These are phyloP conservation scores for Mayamaea pseudoterrestris DNA, from an alignment of 108 stramenopile genomes.

Conservation along the genomic window DNA sequence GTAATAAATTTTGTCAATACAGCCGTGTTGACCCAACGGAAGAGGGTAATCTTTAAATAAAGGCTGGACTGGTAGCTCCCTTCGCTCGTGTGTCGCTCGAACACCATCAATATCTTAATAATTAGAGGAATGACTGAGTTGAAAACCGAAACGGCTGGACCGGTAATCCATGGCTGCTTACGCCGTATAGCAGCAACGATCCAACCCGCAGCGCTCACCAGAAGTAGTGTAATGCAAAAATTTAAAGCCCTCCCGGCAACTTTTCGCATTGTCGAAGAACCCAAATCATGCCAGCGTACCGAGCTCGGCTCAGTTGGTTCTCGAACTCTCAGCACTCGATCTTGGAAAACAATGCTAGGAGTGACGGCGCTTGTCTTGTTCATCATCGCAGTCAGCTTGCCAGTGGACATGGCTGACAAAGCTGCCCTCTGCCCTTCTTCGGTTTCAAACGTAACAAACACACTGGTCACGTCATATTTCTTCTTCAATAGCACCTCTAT, in stretches of 20 bases:
- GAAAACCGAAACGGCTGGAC: slow-evolving; percentile 16
- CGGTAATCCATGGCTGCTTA: too few relatives aligned
- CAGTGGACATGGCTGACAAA: slow-evolving; percentile 35
- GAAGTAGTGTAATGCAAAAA: slow-evolving; percentile 26
- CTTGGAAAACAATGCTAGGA: slow-evolving; percentile 33
- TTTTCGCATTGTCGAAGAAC: slow-evolving; percentile 5
- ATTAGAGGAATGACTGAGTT: slow-evolving; percentile 48
- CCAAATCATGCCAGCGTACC: slow-evolving; percentile 47
- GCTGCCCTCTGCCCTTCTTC: slow-evolving; percentile 66
- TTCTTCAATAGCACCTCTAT: slow-evolving; percentile 43
- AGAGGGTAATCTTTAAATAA: slow-evolving; percentile 66
- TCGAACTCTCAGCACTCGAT: slow-evolving; percentile 26
- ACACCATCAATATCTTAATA: slow-evolving; percentile 37
- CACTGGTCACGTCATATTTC: slow-evolving; percentile 37
- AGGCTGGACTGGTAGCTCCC: slow-evolving; percentile 44
- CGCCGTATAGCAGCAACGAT: slow-evolving; percentile 10
- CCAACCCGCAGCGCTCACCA: slow-evolving; percentile 29
- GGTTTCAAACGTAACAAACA: slow-evolving; percentile 75
- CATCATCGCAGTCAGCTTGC: slow-evolving; percentile 22
- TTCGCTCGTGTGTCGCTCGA: slow-evolving; percentile 53
- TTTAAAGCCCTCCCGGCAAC: slow-evolving; percentile 21
- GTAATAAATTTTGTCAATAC: slow-evolving; percentile 32
- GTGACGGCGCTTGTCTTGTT: slow-evolving; percentile 24
- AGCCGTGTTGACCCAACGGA: slow-evolving; percentile 68
- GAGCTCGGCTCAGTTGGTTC: slow-evolving; percentile 57